These are phyloP conservation scores for Penicillium carneum DNA, from an alignment of 2,329 filamentous ascomycete genomes.

Conservation along the genomic window DNA sequence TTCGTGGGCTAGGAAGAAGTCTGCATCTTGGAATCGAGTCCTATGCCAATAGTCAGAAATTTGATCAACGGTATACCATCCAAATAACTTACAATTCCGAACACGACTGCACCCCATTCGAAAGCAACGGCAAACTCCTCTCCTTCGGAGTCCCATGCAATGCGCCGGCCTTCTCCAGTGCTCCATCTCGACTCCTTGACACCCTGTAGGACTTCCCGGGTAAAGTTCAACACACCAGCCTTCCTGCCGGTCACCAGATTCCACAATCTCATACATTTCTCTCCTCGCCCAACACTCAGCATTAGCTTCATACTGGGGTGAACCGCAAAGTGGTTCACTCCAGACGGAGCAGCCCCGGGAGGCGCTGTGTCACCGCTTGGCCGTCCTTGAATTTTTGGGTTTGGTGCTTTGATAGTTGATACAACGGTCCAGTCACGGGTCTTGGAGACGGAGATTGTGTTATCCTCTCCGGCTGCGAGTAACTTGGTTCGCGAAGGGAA, in stretches of 20 bases:
- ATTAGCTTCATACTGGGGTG: constrained; percentile 97
- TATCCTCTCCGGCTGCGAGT: constrained; percentile 87
- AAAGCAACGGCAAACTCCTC: constrained; percentile 91
- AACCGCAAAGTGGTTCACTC: constrained; percentile 92
- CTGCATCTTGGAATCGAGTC: constrained; percentile 82
- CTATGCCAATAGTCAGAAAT: constrained; percentile 38
- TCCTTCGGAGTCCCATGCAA: constrained; percentile 77
- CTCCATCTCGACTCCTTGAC: constrained; percentile 78
- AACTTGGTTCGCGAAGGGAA: constrained; percentile 90
- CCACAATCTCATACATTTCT: constrained; percentile 92
- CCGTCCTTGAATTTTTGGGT: constrained; percentile 78
- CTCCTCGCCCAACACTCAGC: constrained; percentile 88
- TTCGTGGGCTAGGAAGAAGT: constrained; percentile 70
- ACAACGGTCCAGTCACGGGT: constrained; percentile 89
- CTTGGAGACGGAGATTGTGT: constrained; percentile 84
- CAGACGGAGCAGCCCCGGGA: constrained; percentile 79
- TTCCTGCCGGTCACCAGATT: constrained; percentile 96
- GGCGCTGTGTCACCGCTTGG: constrained; percentile 90
- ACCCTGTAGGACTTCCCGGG: constrained; percentile 72
- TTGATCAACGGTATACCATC: not conserved
- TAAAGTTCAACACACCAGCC: constrained; percentile 88
- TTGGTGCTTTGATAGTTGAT: constrained; percentile 85
- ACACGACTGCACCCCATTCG: constrained; percentile 82
- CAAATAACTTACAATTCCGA: constrained; percentile 69
- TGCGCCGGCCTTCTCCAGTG: constrained; percentile 80